phyloP scores from a whole-genome alignment of 1,139 yeast genomes.

The Scheffersomyces segobiensis region DNA sequence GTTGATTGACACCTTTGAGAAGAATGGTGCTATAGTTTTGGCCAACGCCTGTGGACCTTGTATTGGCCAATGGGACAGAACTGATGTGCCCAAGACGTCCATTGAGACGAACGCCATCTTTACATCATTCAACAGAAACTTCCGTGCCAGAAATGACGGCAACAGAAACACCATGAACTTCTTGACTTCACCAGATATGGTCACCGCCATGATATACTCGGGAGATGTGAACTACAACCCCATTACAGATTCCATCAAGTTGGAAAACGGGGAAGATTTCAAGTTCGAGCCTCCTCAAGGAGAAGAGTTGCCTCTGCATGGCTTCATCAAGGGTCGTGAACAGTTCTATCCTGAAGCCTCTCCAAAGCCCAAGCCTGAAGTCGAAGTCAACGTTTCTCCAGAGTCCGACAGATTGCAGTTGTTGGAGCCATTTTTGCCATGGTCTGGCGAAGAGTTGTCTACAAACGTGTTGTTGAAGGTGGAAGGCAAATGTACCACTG shows the following conservation, averaged over 20 bases:
- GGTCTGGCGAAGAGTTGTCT: conserved; percentile 80
- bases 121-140: conserved; percentile 95
- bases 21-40: conserved; percentile 84
- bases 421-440: conserved; percentile 82
- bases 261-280: conserved; percentile 67
- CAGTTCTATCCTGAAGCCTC: conserved; percentile 82
- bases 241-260: conserved; percentile 67
- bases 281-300: conserved; percentile 73
- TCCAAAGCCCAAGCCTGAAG: conserved; percentile 73
- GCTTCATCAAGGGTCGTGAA: conserved; percentile 80
- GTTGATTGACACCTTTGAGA: conserved; percentile 71
- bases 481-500: conserved; percentile 97
- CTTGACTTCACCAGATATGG: conserved; percentile 94
- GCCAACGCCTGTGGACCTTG: conserved; percentile 99
- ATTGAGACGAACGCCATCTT: conserved; percentile 78
- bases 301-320: conserved; percentile 76
- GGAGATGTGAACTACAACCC: conserved; percentile 92
- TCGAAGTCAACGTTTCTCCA: conserved; percentile 73
- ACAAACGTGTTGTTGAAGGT: conserved; percentile 82
- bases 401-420: conserved; percentile 68
- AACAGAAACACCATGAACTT: conserved; percentile 96
- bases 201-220: conserved; percentile 93
- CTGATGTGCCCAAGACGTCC: conserved; percentile 61
- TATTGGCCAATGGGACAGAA: conserved; percentile 98
- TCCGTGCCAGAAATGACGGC: conserved; percentile 96